Percentiles rank a stretch among this genome's conserved stretches.
phyloP scores from a whole-genome alignment of 2,329 filamentous ascomycete genomes.

The Xylaria digitata region DNA sequence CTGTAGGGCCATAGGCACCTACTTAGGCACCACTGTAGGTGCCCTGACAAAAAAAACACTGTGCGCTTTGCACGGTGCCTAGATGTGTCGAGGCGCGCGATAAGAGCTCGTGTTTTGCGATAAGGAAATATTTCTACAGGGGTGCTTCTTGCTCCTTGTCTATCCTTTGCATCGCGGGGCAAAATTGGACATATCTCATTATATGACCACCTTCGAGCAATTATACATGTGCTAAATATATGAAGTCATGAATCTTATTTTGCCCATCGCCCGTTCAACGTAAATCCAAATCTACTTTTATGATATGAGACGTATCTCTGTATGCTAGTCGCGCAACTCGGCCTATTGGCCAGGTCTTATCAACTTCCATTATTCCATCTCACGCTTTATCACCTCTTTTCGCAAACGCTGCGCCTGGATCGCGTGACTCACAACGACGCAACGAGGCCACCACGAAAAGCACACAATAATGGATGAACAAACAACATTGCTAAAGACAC shows the following conservation, averaged over 20 bases:
- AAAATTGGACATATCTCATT: not conserved
- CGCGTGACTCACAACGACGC: conserved; percentile 31
- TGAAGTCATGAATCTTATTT: conserved; percentile 1
- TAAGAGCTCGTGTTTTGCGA: conserved; percentile 36
- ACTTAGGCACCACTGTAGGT: not conserved
- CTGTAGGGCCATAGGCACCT: not conserved
- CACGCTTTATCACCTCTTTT: conserved; percentile 38
- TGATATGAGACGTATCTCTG: conserved; percentile 8
- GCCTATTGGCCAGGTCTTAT: conserved; percentile 41
- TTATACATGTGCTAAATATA: not conserved
- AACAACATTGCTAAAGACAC: conserved; percentile 61
- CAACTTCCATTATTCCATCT: conserved; percentile 41
- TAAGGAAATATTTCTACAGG: conserved; percentile 40
- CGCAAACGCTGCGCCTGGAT: conserved; percentile 22
- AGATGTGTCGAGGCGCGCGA: conserved; percentile 15
- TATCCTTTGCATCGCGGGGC: conserved; percentile 30
- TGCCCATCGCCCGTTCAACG: not conserved
- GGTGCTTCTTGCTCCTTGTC: not conserved
- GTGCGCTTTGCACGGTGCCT: conserved; percentile 4
- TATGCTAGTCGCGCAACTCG: conserved; percentile 39
- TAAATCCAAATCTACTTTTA: not conserved
- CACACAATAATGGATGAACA: conserved; percentile 47
- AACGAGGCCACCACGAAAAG: conserved; percentile 12
- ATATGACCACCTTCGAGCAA: not conserved
- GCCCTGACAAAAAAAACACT: not conserved